phyloP scores from a whole-genome alignment of 2,329 filamentous ascomycete genomes.

The Trichoderma atrobrunneum region DNA sequence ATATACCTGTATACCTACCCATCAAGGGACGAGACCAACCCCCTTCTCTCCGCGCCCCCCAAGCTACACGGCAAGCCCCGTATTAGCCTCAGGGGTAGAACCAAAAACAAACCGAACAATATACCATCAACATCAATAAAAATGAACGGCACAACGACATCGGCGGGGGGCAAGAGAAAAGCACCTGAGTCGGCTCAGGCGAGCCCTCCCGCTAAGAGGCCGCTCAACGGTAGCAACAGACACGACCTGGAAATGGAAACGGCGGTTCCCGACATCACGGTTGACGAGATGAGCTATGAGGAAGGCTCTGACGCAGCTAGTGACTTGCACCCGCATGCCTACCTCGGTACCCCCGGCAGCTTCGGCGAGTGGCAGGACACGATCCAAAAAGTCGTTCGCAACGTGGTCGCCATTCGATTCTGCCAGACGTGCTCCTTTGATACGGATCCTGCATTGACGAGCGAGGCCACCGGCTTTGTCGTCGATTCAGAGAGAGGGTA shows the following conservation, averaged over 20 bases:
- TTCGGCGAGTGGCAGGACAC: conserved; percentile 84
- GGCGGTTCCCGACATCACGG: conserved; percentile 46
- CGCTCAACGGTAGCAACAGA: conserved; percentile 48
- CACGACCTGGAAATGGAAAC: conserved; percentile 36
- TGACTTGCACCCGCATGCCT: conserved; percentile 35
- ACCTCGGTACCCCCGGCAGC: conserved; percentile 39
- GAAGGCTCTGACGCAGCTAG: conserved; percentile 43
- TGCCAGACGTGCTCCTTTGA: conserved; percentile 98
- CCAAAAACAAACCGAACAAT: neutral
- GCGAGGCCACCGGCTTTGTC: conserved; percentile 95
- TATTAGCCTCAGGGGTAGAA: neutral
- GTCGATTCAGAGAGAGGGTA: conserved; percentile 88
- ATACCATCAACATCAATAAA: neutral
- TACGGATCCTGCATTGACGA: conserved; percentile 89
- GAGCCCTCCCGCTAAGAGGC: conserved; percentile 35
- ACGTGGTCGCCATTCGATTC: conserved; percentile 98
- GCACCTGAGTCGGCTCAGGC: conserved; percentile 43
- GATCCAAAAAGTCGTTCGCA: conserved; percentile 89
- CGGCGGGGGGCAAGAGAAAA: conserved; percentile 52
- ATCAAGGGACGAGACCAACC: neutral
- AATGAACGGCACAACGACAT: conserved; percentile 45
- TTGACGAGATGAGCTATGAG: conserved; percentile 36
- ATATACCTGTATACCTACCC: neutral
- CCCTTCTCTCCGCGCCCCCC: neutral
- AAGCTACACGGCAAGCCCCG: neutral